A percentile compares a stretch with the other conserved stretches of the same genome.
Conservation (phyloP, 495 filamentous ascomycete species). For the Neurospora terricola region DNA sequence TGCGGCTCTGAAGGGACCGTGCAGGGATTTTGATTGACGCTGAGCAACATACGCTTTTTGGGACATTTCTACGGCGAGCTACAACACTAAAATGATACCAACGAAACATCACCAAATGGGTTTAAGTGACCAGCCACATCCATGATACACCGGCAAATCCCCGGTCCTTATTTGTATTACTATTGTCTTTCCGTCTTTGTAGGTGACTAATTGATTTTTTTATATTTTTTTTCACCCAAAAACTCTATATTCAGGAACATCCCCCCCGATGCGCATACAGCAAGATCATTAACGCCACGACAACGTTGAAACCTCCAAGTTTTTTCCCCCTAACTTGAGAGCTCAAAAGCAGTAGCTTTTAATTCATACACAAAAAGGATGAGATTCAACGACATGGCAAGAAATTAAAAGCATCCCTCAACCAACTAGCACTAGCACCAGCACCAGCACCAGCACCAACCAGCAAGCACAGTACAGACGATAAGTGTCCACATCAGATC, state of each 20-base stretch:
- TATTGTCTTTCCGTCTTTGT: not conserved
- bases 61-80: not conserved
- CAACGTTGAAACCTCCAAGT: not conserved
- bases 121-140: not conserved
- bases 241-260: not conserved
- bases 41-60: not conserved
- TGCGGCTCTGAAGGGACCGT: not conserved
- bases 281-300: not conserved
- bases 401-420: not conserved
- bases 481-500: not conserved
- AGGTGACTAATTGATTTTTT: not conserved
- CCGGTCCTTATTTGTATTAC: not conserved
- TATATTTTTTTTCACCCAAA: not conserved
- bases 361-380: not conserved
- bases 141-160: not conserved
- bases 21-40: not conserved
- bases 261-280: not conserved
- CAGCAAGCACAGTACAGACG: not conserved
- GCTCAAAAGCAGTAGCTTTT: not conserved
- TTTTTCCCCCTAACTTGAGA: not conserved
- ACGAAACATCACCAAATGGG: not conserved
- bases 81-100: not conserved
- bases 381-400: not conserved
- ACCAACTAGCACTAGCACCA: not conserved
- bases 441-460: not conserved